Conservation (phyloP, 2,329 filamentous ascomycete genomes). For the Paraconiothyrium brasiliense region DNA sequence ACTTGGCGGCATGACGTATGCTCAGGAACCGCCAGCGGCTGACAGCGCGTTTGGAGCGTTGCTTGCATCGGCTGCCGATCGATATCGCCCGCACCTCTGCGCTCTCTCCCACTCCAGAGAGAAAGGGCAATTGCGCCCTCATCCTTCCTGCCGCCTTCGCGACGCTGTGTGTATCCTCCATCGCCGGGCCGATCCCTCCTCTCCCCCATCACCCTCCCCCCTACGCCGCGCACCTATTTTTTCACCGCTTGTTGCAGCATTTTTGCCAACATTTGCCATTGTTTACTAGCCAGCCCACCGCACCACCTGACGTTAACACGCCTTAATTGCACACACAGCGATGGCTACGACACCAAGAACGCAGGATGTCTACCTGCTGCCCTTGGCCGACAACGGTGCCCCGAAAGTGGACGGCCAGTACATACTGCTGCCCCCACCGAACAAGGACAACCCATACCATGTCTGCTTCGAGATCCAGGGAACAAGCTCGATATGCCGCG, state of each 20-base stretch:
- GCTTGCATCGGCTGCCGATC: slow-evolving; percentile 18
- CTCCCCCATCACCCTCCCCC: slow-evolving; percentile 5
- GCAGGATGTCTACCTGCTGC: slow-evolving; percentile 78
- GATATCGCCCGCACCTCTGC: slow-evolving; percentile 13
- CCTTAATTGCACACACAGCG: slow-evolving; percentile 21
- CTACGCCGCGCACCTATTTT: slow-evolving; percentile 24
- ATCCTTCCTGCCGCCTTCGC: slow-evolving; percentile 13
- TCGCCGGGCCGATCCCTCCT: background rate
- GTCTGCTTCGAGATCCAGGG: slow-evolving; percentile 93
- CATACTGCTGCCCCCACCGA: slow-evolving; percentile 86
- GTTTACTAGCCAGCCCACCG: slow-evolving; percentile 30
- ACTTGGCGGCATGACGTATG: slow-evolving; percentile 19
- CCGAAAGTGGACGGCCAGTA: slow-evolving; percentile 90
- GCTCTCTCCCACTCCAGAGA: slow-evolving; percentile 12
- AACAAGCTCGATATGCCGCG: slow-evolving; percentile 91
- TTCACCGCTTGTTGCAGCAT: slow-evolving; percentile 14
- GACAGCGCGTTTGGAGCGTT: slow-evolving; percentile 11
- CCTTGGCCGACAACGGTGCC: slow-evolving; percentile 90
- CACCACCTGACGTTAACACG: slow-evolving; percentile 16
- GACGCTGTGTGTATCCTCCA: slow-evolving; percentile 9
- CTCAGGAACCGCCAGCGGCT: slow-evolving; percentile 6
- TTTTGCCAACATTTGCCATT: slow-evolving; percentile 24
- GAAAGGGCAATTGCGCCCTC: slow-evolving; percentile 20
- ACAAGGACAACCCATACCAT: slow-evolving; percentile 69
- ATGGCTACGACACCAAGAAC: slow-evolving; percentile 37